Conservation (phyloP, 805 yeast genomes). For the Zygotorulaspora danielsina region DNA sequence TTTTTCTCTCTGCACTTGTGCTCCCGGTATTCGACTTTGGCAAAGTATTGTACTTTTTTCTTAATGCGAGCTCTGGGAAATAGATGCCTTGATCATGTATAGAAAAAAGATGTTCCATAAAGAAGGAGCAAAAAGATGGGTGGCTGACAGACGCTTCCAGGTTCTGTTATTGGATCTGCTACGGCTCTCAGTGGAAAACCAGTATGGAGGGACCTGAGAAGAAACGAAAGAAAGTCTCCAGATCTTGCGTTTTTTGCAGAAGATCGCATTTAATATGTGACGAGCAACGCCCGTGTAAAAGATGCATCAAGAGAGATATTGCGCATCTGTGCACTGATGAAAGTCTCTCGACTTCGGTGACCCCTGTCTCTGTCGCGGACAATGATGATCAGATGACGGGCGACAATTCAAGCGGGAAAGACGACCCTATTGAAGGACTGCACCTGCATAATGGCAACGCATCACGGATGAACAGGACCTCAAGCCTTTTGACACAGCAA, state of each 20-base stretch:
- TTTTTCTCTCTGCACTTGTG: neutral
- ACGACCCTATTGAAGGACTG: neutral
- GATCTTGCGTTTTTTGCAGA: constrained; percentile 86
- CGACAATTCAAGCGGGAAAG: neutral
- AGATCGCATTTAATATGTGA: constrained; percentile 95
- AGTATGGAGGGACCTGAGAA: constrained; percentile 7
- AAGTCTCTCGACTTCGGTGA: constrained; percentile 2
- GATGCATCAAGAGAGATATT: constrained; percentile 83
- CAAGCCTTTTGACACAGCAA: constrained; percentile 43
- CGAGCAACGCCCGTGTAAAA: constrained; percentile 58
- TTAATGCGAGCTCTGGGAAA: no score
- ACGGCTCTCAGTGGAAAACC: neutral
- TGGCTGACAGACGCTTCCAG: no score
- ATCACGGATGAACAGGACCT: constrained; percentile 8
- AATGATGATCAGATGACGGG: neutral
- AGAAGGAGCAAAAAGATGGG: no score
- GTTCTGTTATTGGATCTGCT: no score
- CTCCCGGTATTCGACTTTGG: no score
- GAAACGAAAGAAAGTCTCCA: constrained; percentile 20
- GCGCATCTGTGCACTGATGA: constrained; percentile 85
- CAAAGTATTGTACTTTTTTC: no score
- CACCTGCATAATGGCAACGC: neutral
- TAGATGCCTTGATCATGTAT: no score
- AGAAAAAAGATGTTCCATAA: no score
- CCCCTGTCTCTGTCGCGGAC: constrained; percentile 4